Conservation (phyloP, 2,329 filamentous ascomycete species). For the Sclerotinia sclerotiorum region DNA sequence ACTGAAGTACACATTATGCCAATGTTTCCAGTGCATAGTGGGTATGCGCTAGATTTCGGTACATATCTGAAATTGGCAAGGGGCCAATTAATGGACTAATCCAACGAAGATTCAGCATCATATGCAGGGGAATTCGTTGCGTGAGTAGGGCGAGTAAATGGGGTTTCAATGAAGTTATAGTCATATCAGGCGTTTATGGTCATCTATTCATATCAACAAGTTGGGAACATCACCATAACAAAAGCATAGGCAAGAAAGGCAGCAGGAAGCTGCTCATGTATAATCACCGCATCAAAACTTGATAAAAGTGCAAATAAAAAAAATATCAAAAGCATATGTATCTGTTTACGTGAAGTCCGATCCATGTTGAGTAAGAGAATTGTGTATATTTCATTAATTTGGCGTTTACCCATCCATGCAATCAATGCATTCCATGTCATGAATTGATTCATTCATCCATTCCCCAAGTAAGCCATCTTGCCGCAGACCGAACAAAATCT, state of each 20-base stretch:
- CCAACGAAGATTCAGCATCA: neutral
- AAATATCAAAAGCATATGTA: neutral
- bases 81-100: neutral
- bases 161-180: slow-evolving; percentile 1
- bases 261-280: slow-evolving; percentile 5
- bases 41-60: neutral
- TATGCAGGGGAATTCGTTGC: neutral
- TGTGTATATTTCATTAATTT: slow-evolving; percentile 17
- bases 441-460: neutral
- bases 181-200: slow-evolving; percentile 24
- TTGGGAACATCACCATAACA: neutral
- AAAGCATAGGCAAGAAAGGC: neutral
- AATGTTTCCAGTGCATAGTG: neutral
- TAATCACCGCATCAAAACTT: slow-evolving; percentile 6
- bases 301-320: slow-evolving; percentile 8
- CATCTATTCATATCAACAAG: slow-evolving; percentile 12
- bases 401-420: neutral
- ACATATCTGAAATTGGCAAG: neutral
- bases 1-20: neutral
- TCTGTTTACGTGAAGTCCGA: neutral
- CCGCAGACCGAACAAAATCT: slow-evolving; percentile 5
- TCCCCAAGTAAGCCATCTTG: neutral
- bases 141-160: neutral
- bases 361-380: neutral
- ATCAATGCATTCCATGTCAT: neutral